These are phyloP conservation scores for Naganishia friedmannii DNA, from an alignment of 768 basidiomycete species.

Conservation along the genomic window DNA sequence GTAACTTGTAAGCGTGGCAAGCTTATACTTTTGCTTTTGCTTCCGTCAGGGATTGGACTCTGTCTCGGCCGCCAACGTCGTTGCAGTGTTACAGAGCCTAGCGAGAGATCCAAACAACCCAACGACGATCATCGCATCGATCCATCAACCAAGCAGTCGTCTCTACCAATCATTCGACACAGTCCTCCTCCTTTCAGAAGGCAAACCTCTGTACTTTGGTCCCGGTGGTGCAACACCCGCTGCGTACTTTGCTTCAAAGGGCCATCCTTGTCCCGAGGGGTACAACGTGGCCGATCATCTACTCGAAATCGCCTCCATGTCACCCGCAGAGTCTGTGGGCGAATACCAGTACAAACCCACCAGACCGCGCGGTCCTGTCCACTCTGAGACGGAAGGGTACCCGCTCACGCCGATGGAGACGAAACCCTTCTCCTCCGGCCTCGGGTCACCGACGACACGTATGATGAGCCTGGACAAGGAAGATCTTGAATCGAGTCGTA, in stretches of 20 bases:
- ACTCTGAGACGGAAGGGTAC: slow-evolving; percentile 1
- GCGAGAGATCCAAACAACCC: slow-evolving; percentile 67
- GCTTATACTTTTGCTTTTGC: slow-evolving; percentile 2
- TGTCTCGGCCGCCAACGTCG: slow-evolving; percentile 75
- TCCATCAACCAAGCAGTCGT: slow-evolving; percentile 83
- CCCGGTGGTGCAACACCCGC: slow-evolving; percentile 69
- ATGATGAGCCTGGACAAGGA: background rate
- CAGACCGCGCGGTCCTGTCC: background rate
- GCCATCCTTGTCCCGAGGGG: slow-evolving; percentile 64
- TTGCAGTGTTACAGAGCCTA: slow-evolving; percentile 71
- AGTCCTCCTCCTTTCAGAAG: slow-evolving; percentile 68
- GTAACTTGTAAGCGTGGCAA: no score
- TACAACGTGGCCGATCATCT: slow-evolving; percentile 93
- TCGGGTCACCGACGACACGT: background rate
- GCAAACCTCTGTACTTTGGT: slow-evolving; percentile 74
- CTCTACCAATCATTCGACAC: slow-evolving; percentile 81
- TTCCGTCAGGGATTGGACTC: slow-evolving; percentile 68
- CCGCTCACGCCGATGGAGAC: background rate
- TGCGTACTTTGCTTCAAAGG: slow-evolving; percentile 62
- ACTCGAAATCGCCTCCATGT: slow-evolving; percentile 67
- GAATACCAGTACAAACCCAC: background rate
- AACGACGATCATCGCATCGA: slow-evolving; percentile 78
- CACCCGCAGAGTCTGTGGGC: background rate
- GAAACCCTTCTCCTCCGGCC: background rate
- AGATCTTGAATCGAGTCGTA: slow-evolving; percentile 13